Percentiles rank a stretch among this genome's conserved stretches.
Evolutionary conservation across 352 stramenopile genomes (phyloP).

Genomic region (Pythium dissotocum): DNA sequence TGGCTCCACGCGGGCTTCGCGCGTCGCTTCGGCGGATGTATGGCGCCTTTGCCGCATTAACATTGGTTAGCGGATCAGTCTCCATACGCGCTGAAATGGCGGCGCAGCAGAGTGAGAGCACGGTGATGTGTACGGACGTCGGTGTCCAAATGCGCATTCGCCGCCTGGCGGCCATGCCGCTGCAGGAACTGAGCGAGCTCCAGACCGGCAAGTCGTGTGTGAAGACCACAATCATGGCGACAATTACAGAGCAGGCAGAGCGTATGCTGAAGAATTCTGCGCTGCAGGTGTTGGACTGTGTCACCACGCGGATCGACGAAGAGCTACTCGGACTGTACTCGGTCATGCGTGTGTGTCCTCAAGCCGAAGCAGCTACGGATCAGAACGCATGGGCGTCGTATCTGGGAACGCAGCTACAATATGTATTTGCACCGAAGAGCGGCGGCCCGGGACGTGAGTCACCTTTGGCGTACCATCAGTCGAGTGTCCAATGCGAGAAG

Average conservation of each 20-base stretch:
- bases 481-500: constrained; percentile 5
- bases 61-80: not conserved
- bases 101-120: not conserved
- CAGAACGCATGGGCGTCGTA: constrained; percentile 6
- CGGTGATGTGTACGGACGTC: constrained; percentile 17
- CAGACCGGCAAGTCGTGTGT: constrained; percentile 28
- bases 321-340: constrained; percentile 17
- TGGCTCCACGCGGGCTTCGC: not conserved
- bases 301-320: constrained; percentile 29
- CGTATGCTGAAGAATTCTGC: not conserved
- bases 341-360: constrained; percentile 20
- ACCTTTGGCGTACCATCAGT: constrained; percentile 16
- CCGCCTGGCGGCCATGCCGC: constrained; percentile 16
- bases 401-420: constrained; percentile 12
- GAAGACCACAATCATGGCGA: constrained; percentile 10
- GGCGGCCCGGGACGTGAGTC: not conserved
- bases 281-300: constrained; percentile 23
- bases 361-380: not conserved
- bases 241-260: constrained; percentile 8
- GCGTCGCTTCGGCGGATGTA: not conserved
- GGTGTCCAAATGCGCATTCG: constrained; percentile 15
- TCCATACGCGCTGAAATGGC: too few species aligned
- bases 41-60: not conserved
- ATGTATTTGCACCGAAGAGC: constrained; percentile 1
- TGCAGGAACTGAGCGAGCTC: constrained; percentile 31